A percentile compares a stretch with the other conserved stretches of the same genome.
These are phyloP conservation scores for Neopestalotiopsis clavispora DNA, from an alignment of 2,329 filamentous ascomycete species.

Conservation along the genomic window DNA sequence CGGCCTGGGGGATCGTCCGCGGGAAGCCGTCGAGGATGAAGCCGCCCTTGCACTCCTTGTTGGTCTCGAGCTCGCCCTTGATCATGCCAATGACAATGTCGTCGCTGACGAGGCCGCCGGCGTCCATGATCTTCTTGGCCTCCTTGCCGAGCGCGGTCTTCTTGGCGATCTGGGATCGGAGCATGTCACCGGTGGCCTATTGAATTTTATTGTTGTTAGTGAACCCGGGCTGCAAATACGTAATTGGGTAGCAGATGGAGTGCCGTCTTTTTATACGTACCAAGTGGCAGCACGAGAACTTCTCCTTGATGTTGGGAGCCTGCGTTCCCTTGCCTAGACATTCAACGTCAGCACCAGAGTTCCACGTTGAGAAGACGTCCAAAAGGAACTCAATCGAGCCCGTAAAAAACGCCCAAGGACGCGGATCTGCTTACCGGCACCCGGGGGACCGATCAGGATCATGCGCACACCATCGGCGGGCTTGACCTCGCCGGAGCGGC, in stretches of 20 bases:
- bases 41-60: constrained; percentile 94
- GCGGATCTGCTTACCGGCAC: constrained; percentile 74
- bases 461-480: constrained; percentile 79
- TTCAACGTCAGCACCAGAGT: not conserved
- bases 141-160: constrained; percentile 93
- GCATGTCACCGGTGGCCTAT: constrained; percentile 97
- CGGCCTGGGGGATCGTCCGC: constrained; percentile 91
- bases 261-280: constrained; percentile 55
- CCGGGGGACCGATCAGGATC: constrained; percentile 96
- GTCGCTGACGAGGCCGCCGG: constrained; percentile 95
- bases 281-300: constrained; percentile 95
- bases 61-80: constrained; percentile 92
- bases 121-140: constrained; percentile 99
- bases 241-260: not conserved
- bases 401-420: not conserved
- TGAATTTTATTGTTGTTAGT: constrained; percentile 18
- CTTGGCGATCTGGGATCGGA: constrained; percentile 96
- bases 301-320: constrained; percentile 97
- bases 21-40: constrained; percentile 99
- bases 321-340: constrained; percentile 93
- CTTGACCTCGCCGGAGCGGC: constrained; percentile 63
- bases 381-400: not conserved
- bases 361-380: not conserved
- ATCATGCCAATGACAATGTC: constrained; percentile 99
- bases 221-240: not conserved